Evolutionary conservation across 495 filamentous ascomycete species (phyloP), one percentile per base, ranked within the genome.

Genomic region (Penicillium tannophilum): DNA sequence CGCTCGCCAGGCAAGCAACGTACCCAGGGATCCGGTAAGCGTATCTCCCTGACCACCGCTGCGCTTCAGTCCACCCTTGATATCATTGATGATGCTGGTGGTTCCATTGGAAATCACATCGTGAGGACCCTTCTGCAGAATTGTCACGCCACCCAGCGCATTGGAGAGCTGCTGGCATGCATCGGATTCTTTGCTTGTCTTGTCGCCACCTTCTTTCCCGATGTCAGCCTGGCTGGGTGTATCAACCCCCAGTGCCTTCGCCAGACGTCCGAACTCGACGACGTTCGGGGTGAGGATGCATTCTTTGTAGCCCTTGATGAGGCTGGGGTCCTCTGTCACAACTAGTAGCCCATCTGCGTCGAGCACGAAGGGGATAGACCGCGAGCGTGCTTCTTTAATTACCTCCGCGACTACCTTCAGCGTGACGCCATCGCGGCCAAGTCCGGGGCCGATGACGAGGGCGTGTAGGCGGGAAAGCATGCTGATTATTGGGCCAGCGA

Each of bases 31-130:
- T 8, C 94, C 94, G 4, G 94, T 98, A 63, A 98, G 76, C 10
- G 94, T 98, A 76, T 98, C 94, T 10, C 94, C 94, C 71, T 98
- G 94, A 3, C 94, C 94, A 42, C 94, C 95, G 54, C 88, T 93
- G 55, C 94, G 80, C 83, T 98, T 98, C 65, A 86, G 67, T 4
- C 94, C 93, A 7, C 94, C 94, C 63, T 82, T 71, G 23, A 89
- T 67, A 64, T 96, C 91, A 43, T 86, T 87, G 23, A 89, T 79
- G 33, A 90, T 70, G 47, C 90, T 94, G 14, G 78, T 80, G 48
- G 83, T 80, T 17, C 94, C 94, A 68, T 97, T 92, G 7, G 86
- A 89, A 60, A 98, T 90, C 58, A 89, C 84, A 70, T 98, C 94
- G 51, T 84, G 84, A n/a, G 71, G 67, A 31, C 94, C 94, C 75